Conservation (phyloP, 768 basidiomycete species). For the Boletus vinaceobasis region DNA sequence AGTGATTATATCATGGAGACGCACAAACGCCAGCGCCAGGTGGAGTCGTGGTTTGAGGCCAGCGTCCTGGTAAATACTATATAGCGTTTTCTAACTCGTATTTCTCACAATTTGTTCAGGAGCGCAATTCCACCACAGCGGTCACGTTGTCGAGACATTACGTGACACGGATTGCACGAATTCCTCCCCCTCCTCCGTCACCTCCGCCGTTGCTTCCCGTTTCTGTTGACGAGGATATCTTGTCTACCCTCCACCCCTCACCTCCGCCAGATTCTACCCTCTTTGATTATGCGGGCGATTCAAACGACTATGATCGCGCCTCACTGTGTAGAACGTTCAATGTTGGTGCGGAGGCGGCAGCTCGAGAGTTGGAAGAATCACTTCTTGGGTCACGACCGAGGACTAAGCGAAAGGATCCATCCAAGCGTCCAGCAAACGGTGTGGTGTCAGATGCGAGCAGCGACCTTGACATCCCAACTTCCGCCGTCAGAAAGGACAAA, state of each 20-base stretch:
- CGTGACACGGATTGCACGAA: constrained; percentile 41
- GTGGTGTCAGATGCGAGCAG: constrained; percentile 57
- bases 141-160: constrained; percentile 36
- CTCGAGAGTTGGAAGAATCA: constrained; percentile 55
- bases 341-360: constrained; percentile 50
- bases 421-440: constrained; percentile 49
- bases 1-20: constrained; percentile 68
- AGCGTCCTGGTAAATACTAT: constrained; percentile 52
- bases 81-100: background rate
- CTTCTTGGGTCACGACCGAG: constrained; percentile 40
- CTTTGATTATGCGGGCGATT: constrained; percentile 29
- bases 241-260: constrained; percentile 36
- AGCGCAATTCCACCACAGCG: constrained; percentile 65
- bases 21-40: constrained; percentile 66
- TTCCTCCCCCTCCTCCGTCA: constrained; percentile 42
- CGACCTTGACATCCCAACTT: constrained; percentile 45
- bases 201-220: constrained; percentile 31
- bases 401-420: constrained; percentile 42
- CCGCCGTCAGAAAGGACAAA: constrained; percentile 36
- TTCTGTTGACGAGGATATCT: constrained; percentile 34
- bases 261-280: constrained; percentile 32
- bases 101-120: constrained; percentile 40
- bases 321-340: constrained; percentile 22
- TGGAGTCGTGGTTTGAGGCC: constrained; percentile 71
- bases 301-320: constrained; percentile 21